phyloP scores from a whole-genome alignment of 306 rosid species.

The Hippophae tibetana region DNA sequence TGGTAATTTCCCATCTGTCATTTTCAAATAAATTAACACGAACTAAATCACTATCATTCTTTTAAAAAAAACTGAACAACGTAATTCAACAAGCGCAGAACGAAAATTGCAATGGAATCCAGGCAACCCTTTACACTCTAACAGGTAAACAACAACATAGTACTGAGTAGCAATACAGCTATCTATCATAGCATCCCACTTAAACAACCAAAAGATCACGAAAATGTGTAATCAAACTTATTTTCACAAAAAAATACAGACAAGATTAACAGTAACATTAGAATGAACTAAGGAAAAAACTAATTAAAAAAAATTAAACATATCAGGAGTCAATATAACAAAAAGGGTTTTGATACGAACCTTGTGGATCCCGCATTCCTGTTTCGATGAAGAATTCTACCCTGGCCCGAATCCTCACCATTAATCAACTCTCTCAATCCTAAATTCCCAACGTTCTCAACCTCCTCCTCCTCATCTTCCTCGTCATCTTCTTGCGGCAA shows the following conservation, averaged over 20 bases:
- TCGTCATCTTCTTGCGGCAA: constrained; percentile 9
- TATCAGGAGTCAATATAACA: background rate
- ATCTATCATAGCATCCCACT: too few relatives aligned
- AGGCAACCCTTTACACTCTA: too few relatives aligned
- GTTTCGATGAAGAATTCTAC: constrained; percentile 78
- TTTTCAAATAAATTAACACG: background rate
- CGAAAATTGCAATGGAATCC: too few relatives aligned
- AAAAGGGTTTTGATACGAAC: constrained; percentile 25
- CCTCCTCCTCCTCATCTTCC: constrained; percentile 17
- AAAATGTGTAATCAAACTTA: background rate
- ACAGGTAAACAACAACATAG: too few relatives aligned
- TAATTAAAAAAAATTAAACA: background rate
- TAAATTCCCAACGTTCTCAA: constrained; percentile 34
- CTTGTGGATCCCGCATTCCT: constrained; percentile 57
- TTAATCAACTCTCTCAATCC: constrained; percentile 78
- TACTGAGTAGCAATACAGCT: too few relatives aligned
- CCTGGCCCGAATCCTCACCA: constrained; percentile 39
- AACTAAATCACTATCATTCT: too few relatives aligned
- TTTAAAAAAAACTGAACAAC: too few relatives aligned
- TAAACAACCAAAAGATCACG: too few relatives aligned
- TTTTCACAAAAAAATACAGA: background rate
- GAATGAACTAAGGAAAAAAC: background rate
- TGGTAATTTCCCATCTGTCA: background rate
- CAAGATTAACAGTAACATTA: background rate
- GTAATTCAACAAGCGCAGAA: too few relatives aligned